Evolutionary conservation across 768 basidiomycete species (phyloP).

Genomic region (Pulveroboletus sp.): DNA sequence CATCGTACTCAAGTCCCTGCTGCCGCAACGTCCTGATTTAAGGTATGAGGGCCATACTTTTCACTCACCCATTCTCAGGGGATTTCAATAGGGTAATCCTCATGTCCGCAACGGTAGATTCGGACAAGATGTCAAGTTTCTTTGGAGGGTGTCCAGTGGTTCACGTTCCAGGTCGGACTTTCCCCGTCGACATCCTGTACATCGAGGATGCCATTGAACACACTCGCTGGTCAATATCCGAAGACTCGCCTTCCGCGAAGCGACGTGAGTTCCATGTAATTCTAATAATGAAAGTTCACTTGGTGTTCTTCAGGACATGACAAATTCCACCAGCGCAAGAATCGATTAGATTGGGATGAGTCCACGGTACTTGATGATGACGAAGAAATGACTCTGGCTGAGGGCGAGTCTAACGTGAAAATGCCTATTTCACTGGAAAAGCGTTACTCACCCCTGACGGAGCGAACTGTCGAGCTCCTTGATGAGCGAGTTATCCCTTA

Average conservation of each 20-base stretch:
- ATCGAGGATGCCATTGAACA: slow-evolving; percentile 90
- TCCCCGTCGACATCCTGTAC: slow-evolving; percentile 82
- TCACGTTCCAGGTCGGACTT: slow-evolving; percentile 90
- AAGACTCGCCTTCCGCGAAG: slow-evolving; percentile 76
- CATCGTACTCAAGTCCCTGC: slow-evolving; percentile 83
- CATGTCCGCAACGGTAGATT: slow-evolving; percentile 96
- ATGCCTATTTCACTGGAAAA: slow-evolving; percentile 58
- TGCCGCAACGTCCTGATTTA: slow-evolving; percentile 74
- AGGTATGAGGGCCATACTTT: slow-evolving; percentile 48
- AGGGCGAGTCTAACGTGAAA: slow-evolving; percentile 15
- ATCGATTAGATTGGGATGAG: slow-evolving; percentile 75
- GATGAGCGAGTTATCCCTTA: slow-evolving; percentile 89
- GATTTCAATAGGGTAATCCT: slow-evolving; percentile 64
- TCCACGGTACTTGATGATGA: slow-evolving; percentile 57
- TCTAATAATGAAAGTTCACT: neutral
- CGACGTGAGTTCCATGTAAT: slow-evolving; percentile 46
- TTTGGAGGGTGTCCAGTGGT: slow-evolving; percentile 85
- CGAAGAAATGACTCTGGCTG: slow-evolving; percentile 50
- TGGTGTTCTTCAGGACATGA: slow-evolving; percentile 45
- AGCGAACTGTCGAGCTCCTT: slow-evolving; percentile 74
- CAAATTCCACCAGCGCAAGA: slow-evolving; percentile 61
- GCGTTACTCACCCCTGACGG: slow-evolving; percentile 74
- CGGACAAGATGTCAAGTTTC: slow-evolving; percentile 82
- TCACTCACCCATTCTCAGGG: neutral
- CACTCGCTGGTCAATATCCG: slow-evolving; percentile 72